Evolutionary conservation across 768 basidiomycete species (phyloP).

Genomic region (Pisolithus sp.): DNA sequence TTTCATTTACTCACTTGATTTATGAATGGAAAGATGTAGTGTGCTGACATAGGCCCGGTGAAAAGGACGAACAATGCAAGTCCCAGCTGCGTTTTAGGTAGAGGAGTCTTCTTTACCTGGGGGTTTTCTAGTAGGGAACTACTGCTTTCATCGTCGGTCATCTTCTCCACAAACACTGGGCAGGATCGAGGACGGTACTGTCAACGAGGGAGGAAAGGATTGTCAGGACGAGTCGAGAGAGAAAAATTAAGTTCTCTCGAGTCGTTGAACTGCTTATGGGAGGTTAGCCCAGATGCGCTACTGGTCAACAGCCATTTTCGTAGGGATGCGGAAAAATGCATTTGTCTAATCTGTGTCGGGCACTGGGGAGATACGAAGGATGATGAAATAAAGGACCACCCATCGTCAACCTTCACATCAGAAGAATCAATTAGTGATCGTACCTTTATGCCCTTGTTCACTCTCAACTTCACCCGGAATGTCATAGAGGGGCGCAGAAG

Average conservation of each 20-base stretch:
- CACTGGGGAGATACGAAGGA: too few relatives aligned
- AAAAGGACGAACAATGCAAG: neutral
- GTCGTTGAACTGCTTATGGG: too few relatives aligned
- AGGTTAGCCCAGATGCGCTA: too few relatives aligned
- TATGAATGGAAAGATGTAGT: constrained; percentile 3
- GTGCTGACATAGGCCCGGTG: neutral
- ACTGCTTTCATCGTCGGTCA: neutral
- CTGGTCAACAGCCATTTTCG: too few relatives aligned
- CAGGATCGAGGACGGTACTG: too few relatives aligned
- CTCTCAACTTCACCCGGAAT: constrained; percentile 62
- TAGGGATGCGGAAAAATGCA: too few relatives aligned
- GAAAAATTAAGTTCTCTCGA: too few relatives aligned
- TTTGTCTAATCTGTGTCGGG: too few relatives aligned
- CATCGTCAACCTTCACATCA: too few relatives aligned
- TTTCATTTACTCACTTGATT: neutral
- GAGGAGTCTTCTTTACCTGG: neutral
- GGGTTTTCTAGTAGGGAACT: neutral
- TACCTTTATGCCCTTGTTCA: constrained; percentile 50
- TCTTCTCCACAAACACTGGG: neutral
- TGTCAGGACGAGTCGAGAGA: too few relatives aligned
- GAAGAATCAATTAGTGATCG: constrained; percentile 15
- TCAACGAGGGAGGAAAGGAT: too few relatives aligned
- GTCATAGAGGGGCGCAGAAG: constrained; percentile 34
- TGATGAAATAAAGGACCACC: too few relatives aligned
- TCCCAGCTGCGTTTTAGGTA: neutral